Conservation (phyloP, 352 stramenopile genomes). For the Globisporangium nagaii region DNA sequence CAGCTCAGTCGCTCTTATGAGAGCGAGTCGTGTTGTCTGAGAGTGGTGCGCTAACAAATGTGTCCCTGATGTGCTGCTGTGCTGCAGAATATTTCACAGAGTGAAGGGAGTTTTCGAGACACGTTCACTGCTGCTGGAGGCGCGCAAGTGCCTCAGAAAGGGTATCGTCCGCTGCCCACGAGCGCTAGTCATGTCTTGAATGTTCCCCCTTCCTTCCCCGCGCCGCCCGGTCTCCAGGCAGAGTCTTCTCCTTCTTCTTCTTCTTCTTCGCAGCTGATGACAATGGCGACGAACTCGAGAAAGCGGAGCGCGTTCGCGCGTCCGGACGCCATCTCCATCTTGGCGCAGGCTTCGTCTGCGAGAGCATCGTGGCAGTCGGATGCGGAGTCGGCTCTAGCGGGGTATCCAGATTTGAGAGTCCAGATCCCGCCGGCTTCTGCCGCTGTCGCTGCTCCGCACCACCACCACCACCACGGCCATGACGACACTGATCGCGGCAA, state of each 20-base stretch:
- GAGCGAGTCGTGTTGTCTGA: not conserved
- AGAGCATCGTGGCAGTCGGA: not conserved
- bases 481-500: conserved; percentile 8
- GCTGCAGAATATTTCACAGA: conserved; percentile 24
- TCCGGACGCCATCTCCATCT: not conserved
- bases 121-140: conserved; percentile 11
- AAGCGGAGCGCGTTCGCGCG: not conserved
- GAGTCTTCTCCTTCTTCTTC: not conserved
- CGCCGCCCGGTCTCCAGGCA: conserved; percentile 12
- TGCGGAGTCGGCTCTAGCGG: not conserved
- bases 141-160: conserved; percentile 2
- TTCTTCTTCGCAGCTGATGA: not conserved
- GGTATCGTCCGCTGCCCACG: not conserved
- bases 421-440: conserved; percentile 6
- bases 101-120: conserved; percentile 29
- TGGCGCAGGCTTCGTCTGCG: not conserved
- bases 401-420: conserved; percentile 1
- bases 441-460: conserved; percentile 4
- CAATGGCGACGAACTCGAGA: not conserved
- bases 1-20: no score
- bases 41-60: not conserved
- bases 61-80: not conserved
- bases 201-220: conserved; percentile 9
- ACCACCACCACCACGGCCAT: not conserved
- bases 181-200: conserved; percentile 1